Conservation (phyloP, 2,329 filamentous ascomycete genomes). For the Colletotrichum sp. region DNA sequence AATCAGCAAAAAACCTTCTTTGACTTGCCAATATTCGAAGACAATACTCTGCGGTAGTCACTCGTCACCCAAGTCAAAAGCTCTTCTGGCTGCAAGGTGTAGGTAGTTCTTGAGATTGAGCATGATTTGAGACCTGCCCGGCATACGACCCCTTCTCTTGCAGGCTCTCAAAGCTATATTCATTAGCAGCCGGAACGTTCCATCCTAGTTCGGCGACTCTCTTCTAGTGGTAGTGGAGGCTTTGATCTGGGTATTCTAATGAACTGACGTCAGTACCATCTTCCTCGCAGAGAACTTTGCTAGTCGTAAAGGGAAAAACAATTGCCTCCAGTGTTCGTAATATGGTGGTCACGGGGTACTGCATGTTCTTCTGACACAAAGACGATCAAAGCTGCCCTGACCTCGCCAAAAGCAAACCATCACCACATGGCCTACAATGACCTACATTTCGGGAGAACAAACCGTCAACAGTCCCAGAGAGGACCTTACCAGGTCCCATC, state of each 20-base stretch:
- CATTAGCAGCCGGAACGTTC: not conserved
- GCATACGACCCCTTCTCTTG: not conserved
- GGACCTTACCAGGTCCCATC: not conserved
- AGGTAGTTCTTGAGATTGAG: not conserved
- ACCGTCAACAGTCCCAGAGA: not conserved
- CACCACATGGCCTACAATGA: not conserved
- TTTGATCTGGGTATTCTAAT: not conserved
- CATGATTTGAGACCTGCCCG: not conserved
- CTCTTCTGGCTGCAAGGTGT: not conserved
- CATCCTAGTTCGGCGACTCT: not conserved
- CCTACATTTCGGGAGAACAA: not conserved
- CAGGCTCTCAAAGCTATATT: not conserved
- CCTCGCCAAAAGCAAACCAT: not conserved
- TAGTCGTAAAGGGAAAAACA: not conserved
- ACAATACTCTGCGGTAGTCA: not conserved
- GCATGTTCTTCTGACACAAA: not conserved
- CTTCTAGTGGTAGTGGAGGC: not conserved
- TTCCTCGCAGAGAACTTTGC: not conserved
- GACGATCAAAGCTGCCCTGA: not conserved
- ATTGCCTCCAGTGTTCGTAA: not conserved
- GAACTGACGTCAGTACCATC: not conserved
- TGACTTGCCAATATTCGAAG: not conserved
- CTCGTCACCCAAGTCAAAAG: not conserved
- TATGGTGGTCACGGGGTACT: not conserved
- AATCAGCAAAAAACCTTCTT: not conserved